Evolutionary conservation across 2,329 filamentous ascomycete species (phyloP).

Genomic region (Claviceps quebecensis): DNA sequence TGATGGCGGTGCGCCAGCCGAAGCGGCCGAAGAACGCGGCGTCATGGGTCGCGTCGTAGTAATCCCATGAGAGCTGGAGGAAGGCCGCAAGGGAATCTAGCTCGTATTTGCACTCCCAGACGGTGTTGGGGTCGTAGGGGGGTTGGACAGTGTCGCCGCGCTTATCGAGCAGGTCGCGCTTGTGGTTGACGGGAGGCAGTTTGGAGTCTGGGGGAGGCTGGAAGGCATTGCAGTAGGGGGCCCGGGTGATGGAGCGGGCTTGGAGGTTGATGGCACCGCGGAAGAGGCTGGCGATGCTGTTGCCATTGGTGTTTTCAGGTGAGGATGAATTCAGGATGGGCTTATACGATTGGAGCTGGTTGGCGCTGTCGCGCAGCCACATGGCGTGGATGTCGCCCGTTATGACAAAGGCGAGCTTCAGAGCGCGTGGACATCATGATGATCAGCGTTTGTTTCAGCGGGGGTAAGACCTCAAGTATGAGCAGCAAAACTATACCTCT

Average conservation of each 20-base stretch:
- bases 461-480: too few species aligned
- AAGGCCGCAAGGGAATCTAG: conserved; percentile 84
- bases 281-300: conserved; percentile 48
- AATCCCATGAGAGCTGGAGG: conserved; percentile 67
- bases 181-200: conserved; percentile 8
- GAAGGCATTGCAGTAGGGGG: conserved; percentile 88
- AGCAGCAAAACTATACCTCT: conserved; percentile 26
- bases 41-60: conserved; percentile 60
- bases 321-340: conserved; percentile 42
- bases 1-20: conserved; percentile 59
- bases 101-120: conserved; percentile 96
- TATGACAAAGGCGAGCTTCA: conserved; percentile 59
- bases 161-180: conserved; percentile 9
- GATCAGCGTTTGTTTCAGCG: not conserved
- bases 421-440: not conserved
- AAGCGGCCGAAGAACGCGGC: conserved; percentile 57
- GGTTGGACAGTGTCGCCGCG: conserved; percentile 47
- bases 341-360: conserved; percentile 64
- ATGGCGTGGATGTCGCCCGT: conserved; percentile 86
- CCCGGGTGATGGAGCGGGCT: conserved; percentile 51
- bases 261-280: conserved; percentile 67
- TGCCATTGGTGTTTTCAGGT: conserved; percentile 3
- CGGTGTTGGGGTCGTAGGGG: conserved; percentile 49
- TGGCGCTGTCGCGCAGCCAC: conserved; percentile 81
- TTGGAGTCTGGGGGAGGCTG: conserved; percentile 66